Evolutionary conservation across 495 filamentous ascomycete genomes (phyloP).

Genomic region (Trichoderma reesei): DNA sequence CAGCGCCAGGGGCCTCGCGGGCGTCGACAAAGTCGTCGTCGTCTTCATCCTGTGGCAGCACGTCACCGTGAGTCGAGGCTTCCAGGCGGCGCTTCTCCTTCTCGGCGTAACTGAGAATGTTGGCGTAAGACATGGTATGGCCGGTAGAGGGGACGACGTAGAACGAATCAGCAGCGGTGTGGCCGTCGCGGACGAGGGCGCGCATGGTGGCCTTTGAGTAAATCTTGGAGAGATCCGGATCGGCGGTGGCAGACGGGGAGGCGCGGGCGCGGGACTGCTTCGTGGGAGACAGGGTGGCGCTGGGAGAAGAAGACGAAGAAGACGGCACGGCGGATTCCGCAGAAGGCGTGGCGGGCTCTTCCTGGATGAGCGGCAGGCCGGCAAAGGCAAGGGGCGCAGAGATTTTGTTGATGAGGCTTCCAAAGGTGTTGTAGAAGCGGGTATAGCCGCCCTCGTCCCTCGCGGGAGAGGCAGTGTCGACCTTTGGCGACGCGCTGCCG

Average conservation of each 20-base stretch:
- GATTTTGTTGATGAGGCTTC: slow-evolving; percentile 67
- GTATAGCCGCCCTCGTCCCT: slow-evolving; percentile 70
- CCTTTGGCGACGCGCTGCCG: slow-evolving; percentile 10
- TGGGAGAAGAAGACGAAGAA: no score
- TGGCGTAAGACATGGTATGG: slow-evolving; percentile 81
- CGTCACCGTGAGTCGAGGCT: slow-evolving; percentile 24
- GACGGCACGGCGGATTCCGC: slow-evolving; percentile 24
- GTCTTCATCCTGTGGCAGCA: slow-evolving; percentile 39
- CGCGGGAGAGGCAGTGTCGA: slow-evolving; percentile 3
- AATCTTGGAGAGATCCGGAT: slow-evolving; percentile 65
- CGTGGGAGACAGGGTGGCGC: slow-evolving; percentile 14
- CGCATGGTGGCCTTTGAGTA: slow-evolving; percentile 74
- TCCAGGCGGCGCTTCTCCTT: slow-evolving; percentile 49
- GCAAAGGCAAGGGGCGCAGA: slow-evolving; percentile 88
- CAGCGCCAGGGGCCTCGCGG: slow-evolving; percentile 50
- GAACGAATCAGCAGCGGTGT: slow-evolving; percentile 67
- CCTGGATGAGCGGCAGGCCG: slow-evolving; percentile 64
- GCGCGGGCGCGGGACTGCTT: slow-evolving; percentile 34
- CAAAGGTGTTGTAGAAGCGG: slow-evolving; percentile 82
- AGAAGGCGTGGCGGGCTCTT: slow-evolving; percentile 34
- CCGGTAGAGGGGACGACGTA: slow-evolving; percentile 90
- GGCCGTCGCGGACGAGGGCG: slow-evolving; percentile 41
- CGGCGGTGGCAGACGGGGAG: slow-evolving; percentile 29
- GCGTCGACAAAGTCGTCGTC: slow-evolving; percentile 84
- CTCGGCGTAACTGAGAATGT: slow-evolving; percentile 64